Evolutionary conservation across 306 rosid genomes (phyloP).

Genomic region (Ormosia semicastrata): DNA sequence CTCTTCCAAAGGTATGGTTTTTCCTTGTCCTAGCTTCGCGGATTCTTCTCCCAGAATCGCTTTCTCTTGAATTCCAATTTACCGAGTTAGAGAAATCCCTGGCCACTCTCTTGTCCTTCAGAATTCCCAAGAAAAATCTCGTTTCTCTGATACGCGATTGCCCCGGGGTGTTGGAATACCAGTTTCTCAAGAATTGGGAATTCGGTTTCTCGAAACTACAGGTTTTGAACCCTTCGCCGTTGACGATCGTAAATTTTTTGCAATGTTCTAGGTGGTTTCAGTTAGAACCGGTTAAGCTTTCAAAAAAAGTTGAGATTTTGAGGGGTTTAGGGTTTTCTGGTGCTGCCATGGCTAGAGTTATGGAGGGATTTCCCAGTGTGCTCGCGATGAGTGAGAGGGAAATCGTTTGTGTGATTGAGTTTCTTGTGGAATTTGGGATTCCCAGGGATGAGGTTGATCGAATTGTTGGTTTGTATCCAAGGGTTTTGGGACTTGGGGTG

Average conservation of each 20-base stretch:
- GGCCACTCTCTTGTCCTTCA: constrained; percentile 47
- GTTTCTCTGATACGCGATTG: constrained; percentile 50
- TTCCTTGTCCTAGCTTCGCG: constrained; percentile 48
- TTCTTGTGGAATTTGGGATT: constrained; percentile 48
- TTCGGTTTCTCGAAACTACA: constrained; percentile 31
- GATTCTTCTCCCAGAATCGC: constrained; percentile 45
- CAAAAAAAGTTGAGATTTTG: constrained; percentile 29
- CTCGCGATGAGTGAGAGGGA: constrained; percentile 40
- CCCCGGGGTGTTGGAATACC: constrained; percentile 59
- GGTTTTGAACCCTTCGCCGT: constrained; percentile 33
- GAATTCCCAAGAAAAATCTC: constrained; percentile 53
- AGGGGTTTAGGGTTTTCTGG: constrained; percentile 53
- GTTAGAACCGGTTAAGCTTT: constrained; percentile 39
- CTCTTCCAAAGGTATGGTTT: constrained; percentile 66
- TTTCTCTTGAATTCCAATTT: constrained; percentile 41
- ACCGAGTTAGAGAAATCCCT: constrained; percentile 48
- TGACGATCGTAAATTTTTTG: constrained; percentile 47
- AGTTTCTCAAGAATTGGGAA: constrained; percentile 55
- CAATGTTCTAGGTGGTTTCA: constrained; percentile 50
- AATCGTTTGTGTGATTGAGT: constrained; percentile 34
- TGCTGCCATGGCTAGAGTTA: constrained; percentile 33
- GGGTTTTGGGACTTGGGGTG: constrained; percentile 60
- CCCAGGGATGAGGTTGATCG: constrained; percentile 43
- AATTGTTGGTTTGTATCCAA: constrained; percentile 48
- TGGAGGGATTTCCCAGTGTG: constrained; percentile 57